Evolutionary conservation across 306 rosid species (phyloP).

Genomic region (Dicorynia guianensis): DNA sequence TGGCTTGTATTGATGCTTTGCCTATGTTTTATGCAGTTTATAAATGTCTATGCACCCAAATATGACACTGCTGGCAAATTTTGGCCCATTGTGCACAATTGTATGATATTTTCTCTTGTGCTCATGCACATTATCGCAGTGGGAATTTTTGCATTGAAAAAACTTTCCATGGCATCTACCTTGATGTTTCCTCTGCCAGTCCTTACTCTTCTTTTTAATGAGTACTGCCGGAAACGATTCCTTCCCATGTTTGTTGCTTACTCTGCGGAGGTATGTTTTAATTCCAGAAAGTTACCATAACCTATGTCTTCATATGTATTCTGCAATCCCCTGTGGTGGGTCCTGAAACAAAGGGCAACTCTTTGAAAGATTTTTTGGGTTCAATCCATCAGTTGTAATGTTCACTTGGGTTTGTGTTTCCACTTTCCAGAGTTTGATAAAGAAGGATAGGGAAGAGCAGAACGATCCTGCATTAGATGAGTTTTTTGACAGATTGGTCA

Average conservation of each 20-base stretch:
- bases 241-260: constrained; percentile 75
- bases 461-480: constrained; percentile 61
- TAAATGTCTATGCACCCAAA: constrained; percentile 79
- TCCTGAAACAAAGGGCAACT: constrained; percentile 2
- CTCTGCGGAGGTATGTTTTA: constrained; percentile 80
- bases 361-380: neutral
- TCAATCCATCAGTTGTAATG: constrained; percentile 17
- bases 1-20: constrained; percentile 38
- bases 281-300: constrained; percentile 14
- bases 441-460: constrained; percentile 79
- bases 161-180: constrained; percentile 50
- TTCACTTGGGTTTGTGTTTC: constrained; percentile 37
- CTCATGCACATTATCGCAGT: constrained; percentile 94
- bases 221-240: constrained; percentile 96
- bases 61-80: constrained; percentile 89
- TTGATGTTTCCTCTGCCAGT: constrained; percentile 74
- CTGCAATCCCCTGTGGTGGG: neutral
- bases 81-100: constrained; percentile 89
- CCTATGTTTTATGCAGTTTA: constrained; percentile 62
- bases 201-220: constrained; percentile 86
- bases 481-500: constrained; percentile 62
- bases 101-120: constrained; percentile 82
- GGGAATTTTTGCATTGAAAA: constrained; percentile 88
- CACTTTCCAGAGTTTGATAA: constrained; percentile 82
- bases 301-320: constrained; percentile 12